Conservation (phyloP, 768 basidiomycete species). For the Suillus brevipes region DNA sequence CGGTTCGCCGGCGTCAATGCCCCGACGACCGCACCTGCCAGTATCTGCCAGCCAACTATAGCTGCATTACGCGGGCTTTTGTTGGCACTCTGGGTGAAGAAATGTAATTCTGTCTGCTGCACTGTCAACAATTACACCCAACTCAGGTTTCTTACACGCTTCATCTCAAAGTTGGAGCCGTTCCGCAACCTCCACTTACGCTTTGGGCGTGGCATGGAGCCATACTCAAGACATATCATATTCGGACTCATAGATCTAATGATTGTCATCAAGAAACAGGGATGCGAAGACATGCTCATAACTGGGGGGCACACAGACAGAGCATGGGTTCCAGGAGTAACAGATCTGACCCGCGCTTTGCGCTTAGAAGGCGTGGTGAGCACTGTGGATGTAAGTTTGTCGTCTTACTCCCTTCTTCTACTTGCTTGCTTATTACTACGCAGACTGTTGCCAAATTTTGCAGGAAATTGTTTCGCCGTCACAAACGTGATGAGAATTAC, state of each 20-base stretch:
- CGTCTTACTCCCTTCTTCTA: not conserved
- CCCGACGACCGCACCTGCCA: conserved; percentile 2
- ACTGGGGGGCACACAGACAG: conserved; percentile 5
- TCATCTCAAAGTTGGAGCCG: conserved; percentile 5
- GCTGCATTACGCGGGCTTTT: conserved; percentile 2
- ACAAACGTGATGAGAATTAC: conserved; percentile 1
- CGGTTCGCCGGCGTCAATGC: conserved; percentile 1
- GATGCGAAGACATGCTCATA: conserved; percentile 5
- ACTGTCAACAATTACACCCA: not conserved
- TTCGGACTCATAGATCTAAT: conserved; percentile 4
- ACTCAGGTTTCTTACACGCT: not conserved
- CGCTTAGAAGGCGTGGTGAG: conserved; percentile 4
- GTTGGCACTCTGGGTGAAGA: conserved; percentile 7
- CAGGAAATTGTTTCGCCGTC: not conserved
- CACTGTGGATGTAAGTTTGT: not conserved
- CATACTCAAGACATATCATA: not conserved
- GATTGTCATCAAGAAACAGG: conserved; percentile 1
- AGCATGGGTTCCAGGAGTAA: conserved; percentile 3
- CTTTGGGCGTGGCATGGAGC: conserved; percentile 3
- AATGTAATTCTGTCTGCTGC: conserved; percentile 4
- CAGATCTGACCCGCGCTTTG: conserved; percentile 1
- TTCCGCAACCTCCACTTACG: conserved; percentile 3
- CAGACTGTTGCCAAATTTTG: conserved; percentile 3
- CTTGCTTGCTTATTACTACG: not conserved
- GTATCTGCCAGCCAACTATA: not conserved